These are phyloP conservation scores for Phlyctochytrium planicorne DNA, from an alignment of 192 early-diverging fungal genomes.

Conservation along the genomic window DNA sequence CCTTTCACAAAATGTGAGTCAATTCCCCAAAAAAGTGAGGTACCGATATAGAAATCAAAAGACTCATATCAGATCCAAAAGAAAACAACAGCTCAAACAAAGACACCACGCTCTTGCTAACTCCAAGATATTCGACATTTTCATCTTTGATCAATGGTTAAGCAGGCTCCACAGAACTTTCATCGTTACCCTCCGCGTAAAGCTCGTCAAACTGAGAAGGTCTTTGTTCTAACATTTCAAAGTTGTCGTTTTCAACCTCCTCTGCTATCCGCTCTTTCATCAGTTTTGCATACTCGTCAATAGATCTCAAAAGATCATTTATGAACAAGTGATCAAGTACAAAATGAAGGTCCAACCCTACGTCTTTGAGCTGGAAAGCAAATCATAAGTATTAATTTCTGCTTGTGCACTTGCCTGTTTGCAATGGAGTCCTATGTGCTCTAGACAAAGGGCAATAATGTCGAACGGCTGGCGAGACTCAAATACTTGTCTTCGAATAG, in stretches of 20 bases:
- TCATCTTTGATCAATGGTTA: no score
- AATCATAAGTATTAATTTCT: no score
- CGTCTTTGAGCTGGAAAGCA: no score
- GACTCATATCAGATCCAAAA: slow-evolving; percentile 70
- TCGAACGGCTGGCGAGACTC: slow-evolving; percentile 70
- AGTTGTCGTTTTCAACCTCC: slow-evolving; percentile 66
- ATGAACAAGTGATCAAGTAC: slow-evolving; percentile 79
- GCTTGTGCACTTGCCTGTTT: no score
- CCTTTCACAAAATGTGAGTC: slow-evolving; percentile 36
- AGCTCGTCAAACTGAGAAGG: not conserved
- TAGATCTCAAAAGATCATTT: slow-evolving; percentile 68
- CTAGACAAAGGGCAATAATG: slow-evolving; percentile 82
- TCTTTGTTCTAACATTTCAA: slow-evolving; percentile 31
- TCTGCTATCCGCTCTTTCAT: slow-evolving; percentile 64
- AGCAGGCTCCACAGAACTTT: no score
- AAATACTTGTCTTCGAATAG: slow-evolving; percentile 91
- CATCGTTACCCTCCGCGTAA: no score
- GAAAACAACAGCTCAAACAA: slow-evolving; percentile 69
- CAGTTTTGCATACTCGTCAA: slow-evolving; percentile 66
- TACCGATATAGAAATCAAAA: slow-evolving; percentile 69
- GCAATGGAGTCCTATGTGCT: slow-evolving; percentile 73
- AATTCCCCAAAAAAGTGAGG: slow-evolving; percentile 11
- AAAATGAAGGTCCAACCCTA: slow-evolving; percentile 83
- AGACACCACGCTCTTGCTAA: slow-evolving; percentile 62
- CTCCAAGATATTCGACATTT: not conserved